These are phyloP conservation scores for Neurospora cerealis DNA, from an alignment of 495 filamentous ascomycete species.

Conservation along the genomic window DNA sequence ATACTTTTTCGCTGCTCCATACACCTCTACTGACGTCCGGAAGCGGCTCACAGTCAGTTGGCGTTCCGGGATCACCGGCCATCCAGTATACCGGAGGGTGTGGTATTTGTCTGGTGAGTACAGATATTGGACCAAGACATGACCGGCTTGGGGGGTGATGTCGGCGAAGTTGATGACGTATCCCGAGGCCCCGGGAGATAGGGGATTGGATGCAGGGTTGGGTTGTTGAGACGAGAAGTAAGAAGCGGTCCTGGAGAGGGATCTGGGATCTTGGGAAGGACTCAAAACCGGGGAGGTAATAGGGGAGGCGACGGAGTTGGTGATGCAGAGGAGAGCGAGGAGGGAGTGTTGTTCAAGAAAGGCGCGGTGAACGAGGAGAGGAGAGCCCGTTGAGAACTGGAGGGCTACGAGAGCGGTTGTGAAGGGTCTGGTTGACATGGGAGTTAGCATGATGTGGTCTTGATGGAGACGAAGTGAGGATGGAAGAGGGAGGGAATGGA, in stretches of 20 bases:
- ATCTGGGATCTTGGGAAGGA: background rate
- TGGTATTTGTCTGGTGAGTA: conserved; percentile 5
- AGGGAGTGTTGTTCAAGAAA: conserved; percentile 7
- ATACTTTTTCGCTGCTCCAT: conserved; percentile 3
- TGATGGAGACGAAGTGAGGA: too few species aligned
- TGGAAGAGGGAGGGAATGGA: too few species aligned
- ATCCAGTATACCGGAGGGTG: background rate
- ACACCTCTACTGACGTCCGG: conserved; percentile 7
- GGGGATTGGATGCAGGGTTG: background rate
- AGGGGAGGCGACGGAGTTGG: background rate
- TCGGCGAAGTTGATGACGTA: background rate
- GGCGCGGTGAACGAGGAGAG: conserved; percentile 7
- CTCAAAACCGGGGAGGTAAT: background rate
- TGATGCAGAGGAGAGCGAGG: conserved; percentile 3
- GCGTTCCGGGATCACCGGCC: background rate
- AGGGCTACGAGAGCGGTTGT: conserved; percentile 8
- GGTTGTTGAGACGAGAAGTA: background rate
- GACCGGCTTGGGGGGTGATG: conserved; percentile 12
- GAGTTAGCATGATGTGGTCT: too few species aligned
- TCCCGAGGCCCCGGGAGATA: background rate
- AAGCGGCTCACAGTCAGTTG: background rate
- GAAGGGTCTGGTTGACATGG: conserved; percentile 14
- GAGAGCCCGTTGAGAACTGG: conserved; percentile 5
- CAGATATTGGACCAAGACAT: conserved; percentile 22
- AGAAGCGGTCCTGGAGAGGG: background rate